Evolutionary conservation across 257 asterid genomes (phyloP), one percentile per base, ranked within the genome.

Genomic region (Nicotiana benthamiana): DNA sequence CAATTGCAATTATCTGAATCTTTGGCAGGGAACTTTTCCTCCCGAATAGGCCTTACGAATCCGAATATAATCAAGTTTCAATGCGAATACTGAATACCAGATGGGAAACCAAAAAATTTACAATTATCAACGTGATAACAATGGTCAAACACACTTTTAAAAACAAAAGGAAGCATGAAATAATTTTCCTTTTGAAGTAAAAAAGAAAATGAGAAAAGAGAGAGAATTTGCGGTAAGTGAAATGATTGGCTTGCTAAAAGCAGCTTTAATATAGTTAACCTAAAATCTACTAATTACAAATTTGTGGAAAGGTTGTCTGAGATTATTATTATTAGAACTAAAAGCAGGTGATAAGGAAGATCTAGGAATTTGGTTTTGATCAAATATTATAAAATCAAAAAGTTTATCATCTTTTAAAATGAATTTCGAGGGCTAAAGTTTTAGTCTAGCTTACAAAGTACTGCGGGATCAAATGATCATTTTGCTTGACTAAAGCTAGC

Each of bases 271-370:
- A 48, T 59, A 32, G 36, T 79, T 15, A n/a, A 70, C 52, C 57
- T 68, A 80, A 65, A 43, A 6, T 54, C 63, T 80, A 56, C 81
- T 61, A 53, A 52, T 30, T 67, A 30, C n/a, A 66, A 79, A 79
- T 32, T 62, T 30, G 36, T 76, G 75, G 68, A 78, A 85, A 82
- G 89, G 83, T 82, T 87, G 90, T 85, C 88, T 60, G 59, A 54
- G 84, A 75, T 83, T 22, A n/a, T 36, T 22, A n/a, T 36, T 67
- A 86, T 86, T 84, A 82, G 74, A 82, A 75, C 85, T 64, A 32
- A 36, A 67, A 75, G 77, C 57, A 77, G 9, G 20, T 76, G 24
- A 59, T 54, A 13, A 48, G 15, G 3, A 43, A 70, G 20, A 43
- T 11, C 48, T 40, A 8, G 48, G 30, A 43, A 22, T 26, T 40